Evolutionary conservation across 2,329 filamentous ascomycete species (phyloP).

Genomic region (Westerdykella ornata): DNA sequence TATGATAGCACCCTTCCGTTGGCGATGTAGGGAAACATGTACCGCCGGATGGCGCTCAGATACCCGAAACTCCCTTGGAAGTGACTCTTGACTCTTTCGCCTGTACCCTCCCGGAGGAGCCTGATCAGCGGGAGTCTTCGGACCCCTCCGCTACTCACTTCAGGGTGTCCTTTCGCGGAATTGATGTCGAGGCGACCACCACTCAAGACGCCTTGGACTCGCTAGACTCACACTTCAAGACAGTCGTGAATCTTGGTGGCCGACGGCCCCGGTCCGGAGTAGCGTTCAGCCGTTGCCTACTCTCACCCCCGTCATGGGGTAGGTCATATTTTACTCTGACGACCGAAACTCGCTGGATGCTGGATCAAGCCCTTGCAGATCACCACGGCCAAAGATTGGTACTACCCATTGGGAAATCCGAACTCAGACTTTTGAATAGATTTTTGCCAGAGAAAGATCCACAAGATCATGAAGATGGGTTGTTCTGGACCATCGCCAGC

Average conservation of each 20-base stretch:
- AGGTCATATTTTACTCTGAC: constrained; percentile 12
- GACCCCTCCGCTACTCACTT: constrained; percentile 11
- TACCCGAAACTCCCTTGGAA: constrained; percentile 5
- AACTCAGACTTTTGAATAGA: constrained; percentile 17
- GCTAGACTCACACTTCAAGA: constrained; percentile 18
- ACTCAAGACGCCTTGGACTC: constrained; percentile 11
- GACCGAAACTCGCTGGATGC: constrained; percentile 26
- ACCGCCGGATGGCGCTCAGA: not conserved
- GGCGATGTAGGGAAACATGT: not conserved
- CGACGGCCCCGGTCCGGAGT: constrained; percentile 13
- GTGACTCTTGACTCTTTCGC: constrained; percentile 22
- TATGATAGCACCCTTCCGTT: constrained; percentile 2
- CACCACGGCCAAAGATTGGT: constrained; percentile 7
- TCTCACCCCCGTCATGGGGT: constrained; percentile 7
- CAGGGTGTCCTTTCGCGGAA: constrained; percentile 10
- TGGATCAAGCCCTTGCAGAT: constrained; percentile 25
- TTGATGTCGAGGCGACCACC: constrained; percentile 18
- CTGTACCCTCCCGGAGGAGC: constrained; percentile 6
- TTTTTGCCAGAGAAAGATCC: constrained; percentile 15
- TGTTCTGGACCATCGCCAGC: constrained; percentile 45
- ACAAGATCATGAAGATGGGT: constrained; percentile 4
- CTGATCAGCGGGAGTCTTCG: too few relatives aligned
- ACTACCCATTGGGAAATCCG: constrained; percentile 16
- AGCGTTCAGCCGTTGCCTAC: constrained; percentile 22
- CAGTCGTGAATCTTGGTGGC: constrained; percentile 18